Evolutionary conservation across 129 eudicot species (phyloP), one percentile per base, ranked within the genome.

Genomic region (Solidago caesia): DNA sequence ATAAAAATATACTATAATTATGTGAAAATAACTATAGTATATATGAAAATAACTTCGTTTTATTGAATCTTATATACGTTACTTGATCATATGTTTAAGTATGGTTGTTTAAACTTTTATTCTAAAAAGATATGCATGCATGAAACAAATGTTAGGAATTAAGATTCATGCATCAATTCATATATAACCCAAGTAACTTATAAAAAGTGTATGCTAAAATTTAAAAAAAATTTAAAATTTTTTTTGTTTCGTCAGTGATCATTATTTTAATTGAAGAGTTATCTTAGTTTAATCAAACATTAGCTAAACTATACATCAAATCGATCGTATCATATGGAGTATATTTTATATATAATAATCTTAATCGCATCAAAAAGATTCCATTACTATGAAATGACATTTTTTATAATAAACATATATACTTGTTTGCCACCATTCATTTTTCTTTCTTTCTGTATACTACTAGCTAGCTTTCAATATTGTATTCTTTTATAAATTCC

Each of bases 371-470:
- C 4, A 64, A 59, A 15, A 29, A 5, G 73, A 79, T 64, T 79
- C 78, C 55, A 5, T 67, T 72, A 26, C 69, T 56, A 21, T 72
- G 69, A 65, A 29, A 65, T 66, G 25, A 57, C 68, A 55, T 73
- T 43, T 72, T 72, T 59, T 77, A 77, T 47, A 60, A 42, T 56
- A 68, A 39, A 41, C 77, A 76, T 26, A 29, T 73, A 67, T 73
- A 73, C 56, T 45, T 65, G 78, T 66, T 33, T 42, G 56, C 74
- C 78, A 72, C 83, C 74, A 65, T 73, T 79, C 29, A 55, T 64
- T 49, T 55, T 46, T 79, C 68, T 53, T 44, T 79, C 61, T 75
- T 52, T 64, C 21, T 73, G 83, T 79, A n/a, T 72, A 8, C 44
- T 27, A 42, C 21, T 21, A 21, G 21, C 21, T 21, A 21, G 21